Evolutionary conservation across 1,284 basidiomycete species (phyloP).

Genomic region (Trichosporon faecale): DNA sequence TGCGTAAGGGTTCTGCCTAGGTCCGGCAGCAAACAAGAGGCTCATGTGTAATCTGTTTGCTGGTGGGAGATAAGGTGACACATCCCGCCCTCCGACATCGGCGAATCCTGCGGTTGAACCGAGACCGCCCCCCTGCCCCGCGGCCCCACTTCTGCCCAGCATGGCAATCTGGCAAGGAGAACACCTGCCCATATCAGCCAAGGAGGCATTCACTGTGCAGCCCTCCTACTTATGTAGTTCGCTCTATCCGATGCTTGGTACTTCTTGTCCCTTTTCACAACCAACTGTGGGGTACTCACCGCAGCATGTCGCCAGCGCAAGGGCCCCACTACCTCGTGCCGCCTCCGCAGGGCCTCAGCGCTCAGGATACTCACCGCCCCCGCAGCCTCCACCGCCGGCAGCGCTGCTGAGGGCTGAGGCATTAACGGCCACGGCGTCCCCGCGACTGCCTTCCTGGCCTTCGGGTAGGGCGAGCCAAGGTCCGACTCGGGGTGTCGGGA

Average conservation of each 20-base stretch:
- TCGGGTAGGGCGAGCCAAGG: background rate
- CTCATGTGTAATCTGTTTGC: background rate
- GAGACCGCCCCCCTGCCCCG: background rate
- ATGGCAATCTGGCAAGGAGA: too few species aligned
- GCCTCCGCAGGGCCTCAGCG: background rate
- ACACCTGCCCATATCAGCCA: too few species aligned
- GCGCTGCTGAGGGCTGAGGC: background rate
- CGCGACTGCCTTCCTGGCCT: background rate
- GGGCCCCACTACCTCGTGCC: background rate
- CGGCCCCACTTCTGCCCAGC: background rate
- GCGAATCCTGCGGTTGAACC: background rate
- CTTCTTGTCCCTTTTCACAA: background rate
- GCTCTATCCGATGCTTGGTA: background rate
- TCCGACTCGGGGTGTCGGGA: background rate
- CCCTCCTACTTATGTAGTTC: background rate
- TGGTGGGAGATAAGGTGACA: conserved; percentile 1
- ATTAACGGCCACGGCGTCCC: background rate
- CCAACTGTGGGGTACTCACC: background rate
- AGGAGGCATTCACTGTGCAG: background rate
- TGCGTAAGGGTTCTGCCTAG: background rate
- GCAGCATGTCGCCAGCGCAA: background rate
- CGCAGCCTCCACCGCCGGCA: background rate
- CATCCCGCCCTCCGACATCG: background rate
- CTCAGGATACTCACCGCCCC: background rate
- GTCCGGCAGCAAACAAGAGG: background rate